phyloP scores from a whole-genome alignment of 805 yeast species.

The Osmozyma mogii region DNA sequence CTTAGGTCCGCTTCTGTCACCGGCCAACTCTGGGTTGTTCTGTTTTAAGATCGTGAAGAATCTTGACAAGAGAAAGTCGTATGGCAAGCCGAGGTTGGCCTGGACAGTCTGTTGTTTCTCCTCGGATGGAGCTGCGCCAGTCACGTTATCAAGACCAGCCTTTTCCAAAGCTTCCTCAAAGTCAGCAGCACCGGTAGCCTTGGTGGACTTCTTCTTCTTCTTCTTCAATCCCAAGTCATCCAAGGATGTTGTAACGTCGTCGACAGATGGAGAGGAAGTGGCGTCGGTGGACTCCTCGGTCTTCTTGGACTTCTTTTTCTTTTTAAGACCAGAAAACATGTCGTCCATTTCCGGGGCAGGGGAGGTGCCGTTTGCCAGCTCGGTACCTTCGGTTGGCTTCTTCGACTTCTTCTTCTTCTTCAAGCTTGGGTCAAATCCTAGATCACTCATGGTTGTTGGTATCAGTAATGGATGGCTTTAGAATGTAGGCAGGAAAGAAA shows the following conservation, averaged over 20 bases:
- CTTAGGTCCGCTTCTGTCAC: conserved; percentile 87
- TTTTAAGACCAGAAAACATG: conserved; percentile 63
- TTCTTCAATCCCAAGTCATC: conserved; percentile 46
- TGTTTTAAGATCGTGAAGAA: conserved; percentile 81
- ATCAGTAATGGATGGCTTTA: no score
- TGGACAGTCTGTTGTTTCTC: conserved; percentile 14
- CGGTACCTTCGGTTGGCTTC: conserved; percentile 10
- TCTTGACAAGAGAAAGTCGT: conserved; percentile 70
- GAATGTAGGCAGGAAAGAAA: not conserved
- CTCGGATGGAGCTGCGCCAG: conserved; percentile 21
- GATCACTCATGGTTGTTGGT: conserved; percentile 32
- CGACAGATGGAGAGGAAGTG: conserved; percentile 17
- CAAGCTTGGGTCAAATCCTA: conserved; percentile 68
- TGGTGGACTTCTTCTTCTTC: conserved; percentile 68
- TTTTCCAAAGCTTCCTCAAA: conserved; percentile 84
- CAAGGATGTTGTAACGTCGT: conserved; percentile 27
- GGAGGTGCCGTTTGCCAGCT: conserved; percentile 23
- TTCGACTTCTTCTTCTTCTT: conserved; percentile 58
- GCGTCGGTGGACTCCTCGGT: conserved; percentile 27
- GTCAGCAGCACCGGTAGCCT: conserved; percentile 55
- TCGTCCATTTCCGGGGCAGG: conserved; percentile 41
- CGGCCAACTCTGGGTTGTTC: conserved; percentile 97
- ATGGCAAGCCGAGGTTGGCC: conserved; percentile 54
- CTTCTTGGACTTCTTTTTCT: conserved; percentile 69
- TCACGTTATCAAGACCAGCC: conserved; percentile 68